Percentiles rank a stretch among this genome's conserved stretches.
Evolutionary conservation across 2,329 filamentous ascomycete species (phyloP).

Genomic region (Ceratocystis variospora): DNA sequence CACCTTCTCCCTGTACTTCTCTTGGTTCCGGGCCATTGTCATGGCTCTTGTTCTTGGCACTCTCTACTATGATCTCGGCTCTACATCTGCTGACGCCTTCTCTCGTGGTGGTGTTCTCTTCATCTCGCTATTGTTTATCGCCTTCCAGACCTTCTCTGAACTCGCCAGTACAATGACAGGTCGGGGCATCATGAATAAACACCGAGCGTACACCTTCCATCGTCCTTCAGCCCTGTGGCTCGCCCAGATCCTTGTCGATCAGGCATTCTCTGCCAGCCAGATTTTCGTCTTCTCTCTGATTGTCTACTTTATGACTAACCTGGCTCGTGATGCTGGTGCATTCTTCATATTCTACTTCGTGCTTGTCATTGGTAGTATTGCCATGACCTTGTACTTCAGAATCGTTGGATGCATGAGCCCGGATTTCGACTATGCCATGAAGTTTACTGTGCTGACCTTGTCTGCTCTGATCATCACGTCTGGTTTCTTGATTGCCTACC

Average conservation of each 20-base stretch:
- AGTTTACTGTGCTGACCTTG: slow-evolving; percentile 65
- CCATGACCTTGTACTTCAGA: slow-evolving; percentile 66
- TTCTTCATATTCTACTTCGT: slow-evolving; percentile 69
- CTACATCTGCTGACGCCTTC: slow-evolving; percentile 57
- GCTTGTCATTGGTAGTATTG: slow-evolving; percentile 53
- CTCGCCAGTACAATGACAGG: slow-evolving; percentile 62
- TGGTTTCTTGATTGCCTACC: slow-evolving; percentile 73
- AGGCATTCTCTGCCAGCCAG: slow-evolving; percentile 55
- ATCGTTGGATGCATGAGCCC: slow-evolving; percentile 62
- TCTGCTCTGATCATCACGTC: slow-evolving; percentile 70
- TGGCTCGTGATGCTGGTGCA: slow-evolving; percentile 54
- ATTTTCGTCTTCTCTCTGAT: slow-evolving; percentile 61
- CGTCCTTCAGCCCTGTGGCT: slow-evolving; percentile 72
- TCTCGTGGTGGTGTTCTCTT: slow-evolving; percentile 72
- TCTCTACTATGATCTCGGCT: slow-evolving; percentile 57
- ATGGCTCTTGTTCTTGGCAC: slow-evolving; percentile 70
- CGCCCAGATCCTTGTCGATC: slow-evolving; percentile 67
- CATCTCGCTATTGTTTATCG: slow-evolving; percentile 67
- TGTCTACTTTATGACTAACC: slow-evolving; percentile 64
- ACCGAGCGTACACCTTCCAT: slow-evolving; percentile 71
- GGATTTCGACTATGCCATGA: slow-evolving; percentile 75
- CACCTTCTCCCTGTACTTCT: slow-evolving; percentile 59
- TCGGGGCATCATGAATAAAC: slow-evolving; percentile 67
- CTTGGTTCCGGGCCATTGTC: slow-evolving; percentile 53
- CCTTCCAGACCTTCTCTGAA: slow-evolving; percentile 75